phyloP scores from a whole-genome alignment of 208 protist genomes.

The Trypanosomatidae sp. region DNA sequence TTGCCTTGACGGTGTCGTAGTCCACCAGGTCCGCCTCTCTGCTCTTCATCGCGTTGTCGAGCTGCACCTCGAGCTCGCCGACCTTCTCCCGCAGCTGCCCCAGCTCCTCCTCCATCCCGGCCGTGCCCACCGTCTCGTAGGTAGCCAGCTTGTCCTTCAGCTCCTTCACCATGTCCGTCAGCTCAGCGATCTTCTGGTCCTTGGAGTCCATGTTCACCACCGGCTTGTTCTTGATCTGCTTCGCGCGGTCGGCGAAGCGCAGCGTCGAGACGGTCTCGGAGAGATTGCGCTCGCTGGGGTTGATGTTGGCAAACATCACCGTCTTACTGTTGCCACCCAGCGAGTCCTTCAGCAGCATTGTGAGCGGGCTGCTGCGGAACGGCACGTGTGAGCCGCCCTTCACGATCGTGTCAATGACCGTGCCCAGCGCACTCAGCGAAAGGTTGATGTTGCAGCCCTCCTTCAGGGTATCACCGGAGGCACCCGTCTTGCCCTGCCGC shows the following conservation, averaged over 20 bases:
- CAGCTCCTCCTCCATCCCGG: conserved; percentile 66
- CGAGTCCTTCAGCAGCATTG: conserved; percentile 91
- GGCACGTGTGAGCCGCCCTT: conserved; percentile 86
- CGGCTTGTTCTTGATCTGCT: conserved; percentile 94
- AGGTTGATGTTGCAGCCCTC: conserved; percentile 95
- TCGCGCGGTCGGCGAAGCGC: conserved; percentile 88
- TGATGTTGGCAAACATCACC: conserved; percentile 92
- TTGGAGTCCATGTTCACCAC: conserved; percentile 91
- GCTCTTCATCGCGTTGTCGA: conserved; percentile 68
- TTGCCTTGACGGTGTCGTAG: conserved; percentile 51
- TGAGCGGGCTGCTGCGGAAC: conserved; percentile 84
- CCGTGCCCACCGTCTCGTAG: conserved; percentile 74
- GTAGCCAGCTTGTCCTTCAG: conserved; percentile 76
- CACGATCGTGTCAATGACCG: conserved; percentile 92
- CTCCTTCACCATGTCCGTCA: conserved; percentile 70
- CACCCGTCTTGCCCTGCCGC: conserved; percentile 89
- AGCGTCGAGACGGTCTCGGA: conserved; percentile 90
- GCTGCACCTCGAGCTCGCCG: conserved; percentile 67
- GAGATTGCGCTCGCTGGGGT: conserved; percentile 83
- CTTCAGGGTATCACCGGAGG: conserved; percentile 89
- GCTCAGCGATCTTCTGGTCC: conserved; percentile 86
- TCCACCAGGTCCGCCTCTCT: conserved; percentile 78
- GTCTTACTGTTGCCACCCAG: conserved; percentile 91
- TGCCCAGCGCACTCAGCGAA: conserved; percentile 88
- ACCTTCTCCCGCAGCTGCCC: conserved; percentile 61